These are phyloP conservation scores for Kwoniella shivajii DNA, from an alignment of 1,284 basidiomycete genomes.

Conservation along the genomic window DNA sequence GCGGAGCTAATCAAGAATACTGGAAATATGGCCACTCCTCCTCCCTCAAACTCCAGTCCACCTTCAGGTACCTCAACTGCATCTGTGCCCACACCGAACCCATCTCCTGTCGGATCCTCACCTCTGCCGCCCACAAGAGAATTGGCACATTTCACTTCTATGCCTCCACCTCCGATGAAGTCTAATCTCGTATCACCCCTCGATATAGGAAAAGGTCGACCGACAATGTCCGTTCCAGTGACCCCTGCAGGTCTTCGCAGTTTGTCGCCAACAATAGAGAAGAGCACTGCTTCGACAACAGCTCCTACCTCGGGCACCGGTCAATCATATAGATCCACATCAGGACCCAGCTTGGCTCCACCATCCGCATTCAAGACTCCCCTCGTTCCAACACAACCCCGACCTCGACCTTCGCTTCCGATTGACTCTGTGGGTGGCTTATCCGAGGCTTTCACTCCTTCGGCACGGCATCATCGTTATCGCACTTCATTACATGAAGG, in stretches of 20 bases:
- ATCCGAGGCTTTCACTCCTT: slow-evolving; percentile 5
- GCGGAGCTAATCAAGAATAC: slow-evolving; percentile 54
- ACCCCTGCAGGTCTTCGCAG: slow-evolving; percentile 35
- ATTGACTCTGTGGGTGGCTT: slow-evolving; percentile 15
- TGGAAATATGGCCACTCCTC: slow-evolving; percentile 15
- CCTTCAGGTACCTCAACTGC: slow-evolving; percentile 23
- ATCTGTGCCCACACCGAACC: slow-evolving; percentile 38
- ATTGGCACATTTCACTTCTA: slow-evolving; percentile 15
- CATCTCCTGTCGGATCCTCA: slow-evolving; percentile 24
- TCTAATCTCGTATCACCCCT: slow-evolving; percentile 1
- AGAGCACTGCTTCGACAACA: neutral
- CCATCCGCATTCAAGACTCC: slow-evolving; percentile 32
- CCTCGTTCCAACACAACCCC: slow-evolving; percentile 14
- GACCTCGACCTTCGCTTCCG: slow-evolving; percentile 38
- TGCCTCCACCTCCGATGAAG: slow-evolving; percentile 22
- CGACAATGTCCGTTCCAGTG: slow-evolving; percentile 27
- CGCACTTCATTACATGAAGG: slow-evolving; percentile 46
- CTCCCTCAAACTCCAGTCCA: slow-evolving; percentile 12
- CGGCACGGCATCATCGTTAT: slow-evolving; percentile 31
- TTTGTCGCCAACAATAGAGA: slow-evolving; percentile 12
- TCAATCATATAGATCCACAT: neutral
- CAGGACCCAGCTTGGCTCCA: slow-evolving; percentile 20
- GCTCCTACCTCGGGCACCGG: neutral
- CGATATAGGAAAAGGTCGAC: slow-evolving; percentile 27
- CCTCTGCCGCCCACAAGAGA: slow-evolving; percentile 13